These are phyloP conservation scores for Citrus medica DNA, from an alignment of 345 rosid species.

Conservation along the genomic window DNA sequence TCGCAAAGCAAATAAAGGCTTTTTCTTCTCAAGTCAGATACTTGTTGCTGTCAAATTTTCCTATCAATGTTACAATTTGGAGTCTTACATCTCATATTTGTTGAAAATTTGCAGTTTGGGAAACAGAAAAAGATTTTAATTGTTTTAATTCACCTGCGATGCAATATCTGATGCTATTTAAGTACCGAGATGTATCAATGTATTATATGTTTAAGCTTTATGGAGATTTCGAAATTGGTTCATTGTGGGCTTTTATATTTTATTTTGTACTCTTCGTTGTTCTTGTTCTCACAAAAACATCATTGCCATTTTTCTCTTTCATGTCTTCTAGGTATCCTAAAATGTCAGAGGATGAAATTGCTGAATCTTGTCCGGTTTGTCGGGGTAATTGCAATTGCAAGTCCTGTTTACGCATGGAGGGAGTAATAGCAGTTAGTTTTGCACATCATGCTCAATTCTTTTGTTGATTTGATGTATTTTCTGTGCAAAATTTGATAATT, in stretches of 20 bases:
- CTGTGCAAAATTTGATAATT: background rate
- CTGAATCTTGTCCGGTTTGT: slow-evolving; percentile 49
- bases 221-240: background rate
- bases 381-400: slow-evolving; percentile 57
- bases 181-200: background rate
- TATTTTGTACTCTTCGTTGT: background rate
- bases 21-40: background rate
- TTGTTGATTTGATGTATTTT: background rate
- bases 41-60: background rate
- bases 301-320: background rate
- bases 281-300: background rate
- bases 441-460: background rate
- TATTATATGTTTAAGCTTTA: background rate
- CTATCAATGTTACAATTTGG: background rate
- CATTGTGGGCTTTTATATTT: background rate
- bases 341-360: slow-evolving; percentile 36
- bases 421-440: slow-evolving; percentile 28
- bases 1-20: background rate
- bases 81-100: background rate
- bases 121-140: background rate
- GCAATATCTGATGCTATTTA: background rate
- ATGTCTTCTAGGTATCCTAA: slow-evolving; percentile 47
- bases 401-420: slow-evolving; percentile 54
- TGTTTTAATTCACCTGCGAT: background rate
- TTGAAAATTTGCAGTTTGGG: background rate